Conservation (phyloP, 2,329 filamentous ascomycete species). For the Cyclaneusma minus region DNA sequence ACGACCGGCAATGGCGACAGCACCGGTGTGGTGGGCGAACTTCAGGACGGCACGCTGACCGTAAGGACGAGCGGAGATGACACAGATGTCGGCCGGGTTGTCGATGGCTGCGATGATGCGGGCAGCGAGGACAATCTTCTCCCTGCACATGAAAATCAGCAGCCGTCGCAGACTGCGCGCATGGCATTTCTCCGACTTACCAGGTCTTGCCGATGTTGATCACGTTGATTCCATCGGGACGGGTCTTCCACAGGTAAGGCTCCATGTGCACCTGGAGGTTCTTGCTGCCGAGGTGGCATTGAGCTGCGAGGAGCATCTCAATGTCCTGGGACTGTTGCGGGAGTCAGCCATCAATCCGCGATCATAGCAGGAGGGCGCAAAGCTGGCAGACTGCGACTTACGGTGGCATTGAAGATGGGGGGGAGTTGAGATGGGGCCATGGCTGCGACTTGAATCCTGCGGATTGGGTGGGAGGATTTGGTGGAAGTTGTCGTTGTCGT, state of each 20-base stretch:
- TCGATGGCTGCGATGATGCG: constrained; percentile 98
- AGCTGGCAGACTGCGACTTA: no score
- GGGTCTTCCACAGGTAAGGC: constrained; percentile 99
- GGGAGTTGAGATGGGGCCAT: constrained; percentile 95
- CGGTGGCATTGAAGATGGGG: constrained; percentile 89
- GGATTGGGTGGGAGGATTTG: constrained; percentile 23
- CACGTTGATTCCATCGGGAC: constrained; percentile 94
- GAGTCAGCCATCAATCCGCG: no score
- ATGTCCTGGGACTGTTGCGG: constrained; percentile 94
- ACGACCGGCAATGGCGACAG: constrained; percentile 94
- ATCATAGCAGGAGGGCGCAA: no score
- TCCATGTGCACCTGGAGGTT: constrained; percentile 99
- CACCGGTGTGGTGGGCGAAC: constrained; percentile 97
- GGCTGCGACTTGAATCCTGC: constrained; percentile 43
- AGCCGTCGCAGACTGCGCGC: neutral
- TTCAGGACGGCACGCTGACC: constrained; percentile 99
- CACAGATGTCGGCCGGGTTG: constrained; percentile 98
- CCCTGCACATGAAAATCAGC: constrained; percentile 40
- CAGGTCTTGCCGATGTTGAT: constrained; percentile 99
- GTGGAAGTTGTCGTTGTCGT: constrained; percentile 4
- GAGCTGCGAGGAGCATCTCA: constrained; percentile 96
- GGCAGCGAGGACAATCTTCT: constrained; percentile 98
- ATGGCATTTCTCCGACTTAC: constrained; percentile 47
- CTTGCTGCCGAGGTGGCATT: constrained; percentile 95
- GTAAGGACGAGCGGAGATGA: constrained; percentile 98